Conservation (phyloP, 2,329 filamentous ascomycete species). For the Xylariaceae sp. region DNA sequence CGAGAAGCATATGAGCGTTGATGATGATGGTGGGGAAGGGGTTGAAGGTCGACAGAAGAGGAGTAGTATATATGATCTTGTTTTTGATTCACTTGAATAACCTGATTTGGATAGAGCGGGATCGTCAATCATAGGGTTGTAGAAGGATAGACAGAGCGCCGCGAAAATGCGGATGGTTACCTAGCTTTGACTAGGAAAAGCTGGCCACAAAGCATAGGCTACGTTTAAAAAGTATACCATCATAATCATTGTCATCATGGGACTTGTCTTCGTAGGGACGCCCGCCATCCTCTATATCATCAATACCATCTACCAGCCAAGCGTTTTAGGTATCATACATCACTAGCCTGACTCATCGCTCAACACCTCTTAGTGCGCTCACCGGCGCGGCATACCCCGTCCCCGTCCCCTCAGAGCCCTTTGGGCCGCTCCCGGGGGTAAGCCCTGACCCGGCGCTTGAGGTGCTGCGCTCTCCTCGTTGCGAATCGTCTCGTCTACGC, state of each 20-base stretch:
- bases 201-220: too few relatives aligned
- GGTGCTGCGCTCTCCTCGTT: conserved; percentile 90
- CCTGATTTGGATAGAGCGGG: too few relatives aligned
- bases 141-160: background rate
- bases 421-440: conserved; percentile 82
- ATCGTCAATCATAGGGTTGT: background rate
- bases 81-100: conserved; percentile 16
- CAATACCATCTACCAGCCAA: conserved; percentile 16
- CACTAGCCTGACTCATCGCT: conserved; percentile 1
- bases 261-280: too few relatives aligned
- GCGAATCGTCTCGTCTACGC: conserved; percentile 96
- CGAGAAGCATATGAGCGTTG: background rate
- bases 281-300: conserved; percentile 12
- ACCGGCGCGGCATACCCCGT: conserved; percentile 85
- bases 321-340: conserved; percentile 19
- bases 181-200: background rate
- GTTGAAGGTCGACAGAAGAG: conserved; percentile 10
- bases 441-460: conserved; percentile 70
- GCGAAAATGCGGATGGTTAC: background rate
- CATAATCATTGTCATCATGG: background rate
- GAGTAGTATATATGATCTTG: conserved; percentile 28
- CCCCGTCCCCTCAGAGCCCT: conserved; percentile 79
- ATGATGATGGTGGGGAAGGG: background rate
- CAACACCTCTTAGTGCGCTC: conserved; percentile 7
- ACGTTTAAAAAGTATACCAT: background rate